Conservation (phyloP, 78 protist species). For the Cavenderia fasciculata region DNA sequence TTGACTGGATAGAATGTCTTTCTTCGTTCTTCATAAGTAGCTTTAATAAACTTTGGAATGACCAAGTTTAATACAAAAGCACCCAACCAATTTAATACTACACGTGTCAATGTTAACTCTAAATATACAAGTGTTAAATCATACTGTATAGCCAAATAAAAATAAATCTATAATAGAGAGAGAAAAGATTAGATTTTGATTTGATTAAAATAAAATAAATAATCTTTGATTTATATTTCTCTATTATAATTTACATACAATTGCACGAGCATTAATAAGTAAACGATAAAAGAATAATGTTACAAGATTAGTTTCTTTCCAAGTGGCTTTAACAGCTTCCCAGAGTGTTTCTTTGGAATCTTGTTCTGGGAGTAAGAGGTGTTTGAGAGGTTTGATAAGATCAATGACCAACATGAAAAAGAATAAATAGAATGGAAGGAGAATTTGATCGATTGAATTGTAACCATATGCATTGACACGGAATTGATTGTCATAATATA, state of each 20-base stretch:
- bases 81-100: conserved; percentile 76
- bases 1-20: conserved; percentile 52
- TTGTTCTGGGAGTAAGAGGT: not conserved
- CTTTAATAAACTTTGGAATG: conserved; percentile 74
- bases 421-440: conserved; percentile 79
- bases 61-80: conserved; percentile 48
- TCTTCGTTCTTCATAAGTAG: conserved; percentile 46
- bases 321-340: conserved; percentile 41
- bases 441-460: conserved; percentile 79
- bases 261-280: conserved; percentile 78
- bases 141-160: conserved; percentile 78
- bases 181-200: not conserved
- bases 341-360: conserved; percentile 51
- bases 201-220: not conserved
- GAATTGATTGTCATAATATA: conserved; percentile 44
- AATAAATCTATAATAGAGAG: conserved; percentile 36
- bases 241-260: conserved; percentile 18
- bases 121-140: conserved; percentile 73
- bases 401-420: conserved; percentile 67
- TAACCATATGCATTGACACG: conserved; percentile 74
- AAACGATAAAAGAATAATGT: conserved; percentile 62
- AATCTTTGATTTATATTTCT: not conserved
- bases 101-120: conserved; percentile 73
- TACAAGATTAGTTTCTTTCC: conserved; percentile 16
- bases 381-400: conserved; percentile 10